These are phyloP conservation scores for Epichloe aotearoae DNA, from an alignment of 2,329 filamentous ascomycete genomes.

Conservation along the genomic window DNA sequence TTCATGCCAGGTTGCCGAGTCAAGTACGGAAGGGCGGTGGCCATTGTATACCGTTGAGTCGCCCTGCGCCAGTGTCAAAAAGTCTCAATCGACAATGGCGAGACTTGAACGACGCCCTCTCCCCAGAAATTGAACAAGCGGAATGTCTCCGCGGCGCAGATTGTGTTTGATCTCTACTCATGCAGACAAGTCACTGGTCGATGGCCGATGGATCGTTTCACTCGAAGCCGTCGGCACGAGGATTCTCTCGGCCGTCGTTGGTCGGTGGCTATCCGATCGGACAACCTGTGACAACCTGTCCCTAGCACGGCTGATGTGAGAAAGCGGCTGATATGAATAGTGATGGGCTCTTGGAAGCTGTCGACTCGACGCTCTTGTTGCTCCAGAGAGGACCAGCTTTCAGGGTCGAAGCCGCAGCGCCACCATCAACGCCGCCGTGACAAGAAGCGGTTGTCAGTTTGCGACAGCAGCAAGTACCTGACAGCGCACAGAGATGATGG, in stretches of 20 bases:
- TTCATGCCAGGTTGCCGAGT: constrained; percentile 25
- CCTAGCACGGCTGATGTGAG: not conserved
- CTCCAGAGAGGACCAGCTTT: not conserved
- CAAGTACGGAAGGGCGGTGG: constrained; percentile 29
- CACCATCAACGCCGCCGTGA: constrained; percentile 3
- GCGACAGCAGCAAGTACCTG: constrained; percentile 3
- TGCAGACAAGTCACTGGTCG: not conserved
- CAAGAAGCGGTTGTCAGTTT: not conserved
- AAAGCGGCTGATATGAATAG: not conserved
- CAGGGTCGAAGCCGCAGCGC: not conserved
- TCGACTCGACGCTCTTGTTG: constrained; percentile 13
- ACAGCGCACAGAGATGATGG: not conserved
- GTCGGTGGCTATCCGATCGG: constrained; percentile 2
- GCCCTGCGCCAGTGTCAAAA: not conserved
- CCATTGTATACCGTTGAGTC: constrained; percentile 17
- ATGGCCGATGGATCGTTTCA: not conserved
- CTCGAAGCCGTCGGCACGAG: not conserved
- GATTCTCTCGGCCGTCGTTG: not conserved
- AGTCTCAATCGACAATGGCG: not conserved
- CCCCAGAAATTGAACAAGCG: not conserved
- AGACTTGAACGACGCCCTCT: not conserved
- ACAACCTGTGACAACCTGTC: not conserved
- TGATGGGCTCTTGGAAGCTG: not conserved
- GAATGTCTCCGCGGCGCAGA: not conserved
- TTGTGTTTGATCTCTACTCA: not conserved